A percentile compares a stretch with the other conserved stretches of the same genome.
Evolutionary conservation across 352 stramenopile species (phyloP).

Genomic region (Saprolegnia parasitica): DNA sequence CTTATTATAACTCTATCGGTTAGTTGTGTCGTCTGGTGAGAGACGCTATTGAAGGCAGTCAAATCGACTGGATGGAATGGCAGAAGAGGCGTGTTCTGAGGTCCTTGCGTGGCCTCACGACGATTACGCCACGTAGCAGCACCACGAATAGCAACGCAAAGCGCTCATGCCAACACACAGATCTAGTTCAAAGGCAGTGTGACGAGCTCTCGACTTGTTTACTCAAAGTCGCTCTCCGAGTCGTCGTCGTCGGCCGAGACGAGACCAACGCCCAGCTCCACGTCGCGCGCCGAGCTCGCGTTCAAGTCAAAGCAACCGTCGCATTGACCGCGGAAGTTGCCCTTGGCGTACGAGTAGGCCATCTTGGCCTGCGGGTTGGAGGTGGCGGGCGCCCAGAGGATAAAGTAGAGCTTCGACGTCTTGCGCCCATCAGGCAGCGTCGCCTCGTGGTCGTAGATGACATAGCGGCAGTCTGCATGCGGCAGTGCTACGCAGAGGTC

Average conservation of each 20-base stretch:
- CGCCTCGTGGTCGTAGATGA: slow-evolving; percentile 84
- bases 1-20: too few relatives aligned
- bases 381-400: slow-evolving; percentile 81
- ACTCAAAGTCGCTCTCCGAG: slow-evolving; percentile 81
- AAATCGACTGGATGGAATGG: too few relatives aligned
- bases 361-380: slow-evolving; percentile 83
- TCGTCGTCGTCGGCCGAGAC: slow-evolving; percentile 56
- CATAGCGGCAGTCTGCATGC: slow-evolving; percentile 81
- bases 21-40: too few relatives aligned
- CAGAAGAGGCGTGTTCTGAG: too few relatives aligned
- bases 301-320: slow-evolving; percentile 79
- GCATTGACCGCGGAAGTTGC: slow-evolving; percentile 63
- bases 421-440: slow-evolving; percentile 70
- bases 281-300: slow-evolving; percentile 64
- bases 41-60: too few relatives aligned
- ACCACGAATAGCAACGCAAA: too few relatives aligned
- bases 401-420: slow-evolving; percentile 84
- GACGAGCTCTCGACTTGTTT: too few relatives aligned
- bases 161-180: too few relatives aligned
- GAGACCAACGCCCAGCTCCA: slow-evolving; percentile 61
- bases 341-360: slow-evolving; percentile 86
- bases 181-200: too few relatives aligned
- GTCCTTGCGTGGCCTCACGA: too few relatives aligned
- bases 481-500: slow-evolving; percentile 59
- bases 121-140: too few relatives aligned